Base-by-base conservation (phyloP, 1,284 basidiomycete species). In the Ustanciosporium gigantosporum region DNA sequence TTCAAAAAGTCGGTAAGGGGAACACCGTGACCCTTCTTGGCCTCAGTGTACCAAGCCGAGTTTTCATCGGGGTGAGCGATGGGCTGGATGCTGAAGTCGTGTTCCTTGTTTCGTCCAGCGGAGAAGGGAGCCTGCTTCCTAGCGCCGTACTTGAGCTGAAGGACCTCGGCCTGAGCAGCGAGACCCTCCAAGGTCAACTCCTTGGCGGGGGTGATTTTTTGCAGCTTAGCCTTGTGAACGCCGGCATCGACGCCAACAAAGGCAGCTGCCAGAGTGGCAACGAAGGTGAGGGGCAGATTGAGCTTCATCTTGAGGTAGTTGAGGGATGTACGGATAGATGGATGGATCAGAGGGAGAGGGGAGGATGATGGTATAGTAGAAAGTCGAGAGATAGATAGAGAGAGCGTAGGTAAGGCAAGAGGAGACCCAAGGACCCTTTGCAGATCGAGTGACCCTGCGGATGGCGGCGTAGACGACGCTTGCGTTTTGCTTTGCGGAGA, bases 1-100 rank as follows among this genome's bases (percentile, higher is more conserved):
- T 97, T 97, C 85, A 95, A 86, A 82, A 91, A 98, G 83, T 98
- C 93, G 74, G 84, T 88, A 40, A 98, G 83, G 52, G 94, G 94
- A 36, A 97, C 90, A 41, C 82, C 81, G 79, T 98, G 94, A 31
- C 91, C 91, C 48, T 86, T 88, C 58, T 88, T 85, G 52, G 82
- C 78, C 43, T 68, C 61, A 15, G 64, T 50, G 24, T 64, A 52
- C 68, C 70, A 74, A 22, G 65, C 62, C 22, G 60, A 56, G 22
- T 58, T 51, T 36, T 44, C 36, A 60, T 68, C 41, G 20, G 60
- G 49, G 25, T 59, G 48, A 25, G 70, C 70, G 44, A 74, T 56
- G 48, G 74, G 70, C 46, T 71, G 74, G 44, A 78, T 74, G 51
- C 84, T 71, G 62, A 82, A 77, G 66, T 87, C 83, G 46, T 87